Base-by-base conservation (phyloP, 208 protist genomes). In the Trypanosoma rangeli region DNA sequence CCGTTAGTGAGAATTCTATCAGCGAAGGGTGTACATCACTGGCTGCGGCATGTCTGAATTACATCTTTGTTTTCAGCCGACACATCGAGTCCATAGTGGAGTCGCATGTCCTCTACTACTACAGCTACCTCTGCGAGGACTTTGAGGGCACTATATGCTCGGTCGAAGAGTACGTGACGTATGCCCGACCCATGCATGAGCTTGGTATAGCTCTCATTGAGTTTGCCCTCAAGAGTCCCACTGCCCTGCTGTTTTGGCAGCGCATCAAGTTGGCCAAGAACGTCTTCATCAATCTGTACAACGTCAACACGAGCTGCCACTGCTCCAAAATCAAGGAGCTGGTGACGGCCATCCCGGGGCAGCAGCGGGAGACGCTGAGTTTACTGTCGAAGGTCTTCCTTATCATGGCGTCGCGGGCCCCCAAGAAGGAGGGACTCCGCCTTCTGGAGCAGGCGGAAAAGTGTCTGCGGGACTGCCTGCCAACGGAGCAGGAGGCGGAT, bases 81-180 rank as follows among this genome's bases (percentile, higher is more conserved):
- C 62, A 84, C 75, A 83, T 81, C 22, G 84, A 91, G 64, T 79
- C 82, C 50, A 83, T 85, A 48, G 84, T 93, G 22, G 80, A 89
- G 67, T 78, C 85, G 33, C 87, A 96, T 79, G 77, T 91, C 13
- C 83, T 89, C 64, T 96, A 92, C 64, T 94, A 87, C 79, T 86
- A 80, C 37, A 84, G 80, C 28, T 96, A 90, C 64, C 73, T 89
- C 70, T 93, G 81, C 68, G 83, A 94, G 65, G 83, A 93, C 61
- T 82, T 94, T 42, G 87, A 93, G 46, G 90, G 84, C 5, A 80
- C 84, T 26, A 91, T 94, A 48, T 81, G 79, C 54, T 90, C 86
- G 29, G 82, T 96, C 13, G 87, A 92, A 59, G 87, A 96, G 73
- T 96, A 94, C 75, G 86, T 93, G 33, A 79, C 84, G 54, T 91